Evolutionary conservation across 176 grass and related monocot genomes (phyloP).

Genomic region (Aegilops umbellulata): DNA sequence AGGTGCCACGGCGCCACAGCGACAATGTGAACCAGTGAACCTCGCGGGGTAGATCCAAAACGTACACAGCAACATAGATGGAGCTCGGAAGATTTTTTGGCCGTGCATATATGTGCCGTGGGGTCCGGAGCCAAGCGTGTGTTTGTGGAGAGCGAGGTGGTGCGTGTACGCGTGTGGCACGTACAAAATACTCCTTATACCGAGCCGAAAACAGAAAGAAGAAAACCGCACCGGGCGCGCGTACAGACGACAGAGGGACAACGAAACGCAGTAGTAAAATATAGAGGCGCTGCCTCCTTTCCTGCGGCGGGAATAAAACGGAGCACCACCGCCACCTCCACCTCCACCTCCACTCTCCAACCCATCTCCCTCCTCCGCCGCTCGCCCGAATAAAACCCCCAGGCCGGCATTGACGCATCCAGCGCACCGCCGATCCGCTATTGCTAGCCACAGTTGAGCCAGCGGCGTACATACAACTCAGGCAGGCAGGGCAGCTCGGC

Average conservation of each 20-base stretch:
- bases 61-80: neutral
- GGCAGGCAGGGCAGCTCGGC: neutral
- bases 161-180: neutral
- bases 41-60: neutral
- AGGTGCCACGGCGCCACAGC: neutral
- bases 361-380: neutral
- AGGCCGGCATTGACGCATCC: neutral
- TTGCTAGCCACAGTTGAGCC: neutral
- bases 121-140: neutral
- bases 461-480: neutral
- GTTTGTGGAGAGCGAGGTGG: neutral
- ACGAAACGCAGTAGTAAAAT: neutral
- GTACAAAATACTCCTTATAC: neutral
- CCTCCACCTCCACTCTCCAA: neutral
- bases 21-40: neutral
- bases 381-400: neutral
- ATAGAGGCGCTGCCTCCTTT: neutral
- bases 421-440: neutral
- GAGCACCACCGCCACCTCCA: neutral
- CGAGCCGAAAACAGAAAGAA: too few species aligned
- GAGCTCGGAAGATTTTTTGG: neutral
- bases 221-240: too few species aligned
- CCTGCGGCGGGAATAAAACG: conserved; percentile 25
- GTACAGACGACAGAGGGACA: neutral
- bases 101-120: neutral